Evolutionary conservation across 2,329 filamentous ascomycete species (phyloP).

Genomic region (Ceratocystis cacaofunesta): DNA sequence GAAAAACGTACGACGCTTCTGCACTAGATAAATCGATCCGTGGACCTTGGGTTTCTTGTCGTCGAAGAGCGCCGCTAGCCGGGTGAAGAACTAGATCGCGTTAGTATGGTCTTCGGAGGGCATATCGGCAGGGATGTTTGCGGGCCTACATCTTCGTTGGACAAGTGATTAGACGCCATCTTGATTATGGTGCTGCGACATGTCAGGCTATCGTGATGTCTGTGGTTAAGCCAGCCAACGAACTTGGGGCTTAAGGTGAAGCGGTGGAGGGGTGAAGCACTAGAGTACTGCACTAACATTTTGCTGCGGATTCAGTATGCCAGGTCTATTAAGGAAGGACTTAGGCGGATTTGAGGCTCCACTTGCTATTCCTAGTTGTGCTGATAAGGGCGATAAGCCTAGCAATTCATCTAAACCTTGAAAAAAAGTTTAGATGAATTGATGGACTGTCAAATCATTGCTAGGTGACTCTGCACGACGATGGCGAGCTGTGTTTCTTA

Average conservation of each 20-base stretch:
- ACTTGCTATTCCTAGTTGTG: constrained; percentile 9
- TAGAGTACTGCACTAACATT: background rate
- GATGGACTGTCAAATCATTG: background rate
- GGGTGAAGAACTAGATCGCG: constrained; percentile 8
- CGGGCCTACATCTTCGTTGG: constrained; percentile 43
- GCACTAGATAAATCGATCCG: constrained; percentile 58
- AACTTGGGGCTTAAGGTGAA: constrained; percentile 3
- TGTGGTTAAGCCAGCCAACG: background rate
- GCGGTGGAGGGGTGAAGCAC: background rate
- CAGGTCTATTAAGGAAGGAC: background rate
- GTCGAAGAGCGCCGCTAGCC: constrained; percentile 43
- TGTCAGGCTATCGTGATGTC: background rate
- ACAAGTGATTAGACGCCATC: constrained; percentile 30
- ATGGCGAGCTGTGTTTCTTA: too few relatives aligned
- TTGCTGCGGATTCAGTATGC: background rate
- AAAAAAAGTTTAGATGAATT: constrained; percentile 12
- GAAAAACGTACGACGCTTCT: constrained; percentile 53
- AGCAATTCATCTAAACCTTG: background rate
- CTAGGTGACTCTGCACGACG: background rate
- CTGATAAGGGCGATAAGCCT: constrained; percentile 14
- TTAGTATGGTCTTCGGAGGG: background rate
- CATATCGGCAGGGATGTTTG: background rate
- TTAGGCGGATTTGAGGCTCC: background rate
- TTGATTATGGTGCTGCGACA: background rate
- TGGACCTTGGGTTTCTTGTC: constrained; percentile 52